A percentile compares a stretch with the other conserved stretches of the same genome.
Evolutionary conservation across 345 rosid genomes (phyloP).

Genomic region (Litchi chinensis): DNA sequence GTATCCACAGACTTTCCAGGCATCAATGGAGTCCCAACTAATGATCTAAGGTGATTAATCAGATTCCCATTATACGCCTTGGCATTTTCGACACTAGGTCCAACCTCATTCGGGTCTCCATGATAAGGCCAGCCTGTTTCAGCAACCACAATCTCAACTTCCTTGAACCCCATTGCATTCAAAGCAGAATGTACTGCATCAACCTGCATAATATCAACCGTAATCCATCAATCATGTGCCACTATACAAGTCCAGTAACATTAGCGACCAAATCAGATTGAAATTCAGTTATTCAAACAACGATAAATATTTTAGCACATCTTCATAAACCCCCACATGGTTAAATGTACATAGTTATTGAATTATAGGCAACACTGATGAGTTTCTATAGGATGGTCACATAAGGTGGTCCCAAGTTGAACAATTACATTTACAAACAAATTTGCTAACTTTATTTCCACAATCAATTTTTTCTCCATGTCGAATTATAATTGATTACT

Average conservation of each 20-base stretch:
- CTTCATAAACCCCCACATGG: no score
- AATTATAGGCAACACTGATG: background rate
- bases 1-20: conserved; percentile 93
- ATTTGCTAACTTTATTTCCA: background rate
- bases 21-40: conserved; percentile 91
- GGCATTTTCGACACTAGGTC: conserved; percentile 80
- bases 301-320: no score
- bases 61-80: conserved; percentile 87
- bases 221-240: background rate
- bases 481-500: background rate
- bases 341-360: background rate
- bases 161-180: conserved; percentile 71
- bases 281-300: no score
- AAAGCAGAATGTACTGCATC: conserved; percentile 88
- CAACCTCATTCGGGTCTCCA: conserved; percentile 80
- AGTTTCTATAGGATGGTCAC: conserved; percentile 1
- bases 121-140: conserved; percentile 94
- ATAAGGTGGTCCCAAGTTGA: conserved; percentile 24
- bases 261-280: background rate
- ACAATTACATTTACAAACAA: background rate
- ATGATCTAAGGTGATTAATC: conserved; percentile 74
- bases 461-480: background rate
- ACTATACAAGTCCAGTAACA: background rate
- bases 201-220: conserved; percentile 44
- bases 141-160: conserved; percentile 76